phyloP scores from a whole-genome alignment of 257 asterid species.

The Solanum boliviense region DNA sequence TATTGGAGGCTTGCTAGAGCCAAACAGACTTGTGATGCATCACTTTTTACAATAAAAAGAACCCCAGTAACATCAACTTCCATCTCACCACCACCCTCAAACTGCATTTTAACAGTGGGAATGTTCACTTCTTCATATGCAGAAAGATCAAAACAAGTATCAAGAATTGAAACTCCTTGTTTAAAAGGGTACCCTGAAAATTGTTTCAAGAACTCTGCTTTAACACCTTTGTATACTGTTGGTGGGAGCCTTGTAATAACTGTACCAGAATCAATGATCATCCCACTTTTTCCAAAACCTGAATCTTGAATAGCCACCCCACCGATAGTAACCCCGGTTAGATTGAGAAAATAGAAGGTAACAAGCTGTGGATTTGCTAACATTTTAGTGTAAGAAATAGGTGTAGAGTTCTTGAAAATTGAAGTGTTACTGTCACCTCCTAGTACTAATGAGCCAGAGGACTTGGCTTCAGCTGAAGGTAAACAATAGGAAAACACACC shows the following conservation, averaged over 20 bases:
- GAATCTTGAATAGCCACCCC: constrained; percentile 34
- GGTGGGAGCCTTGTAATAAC: constrained; percentile 79
- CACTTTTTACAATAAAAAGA: constrained; percentile 49
- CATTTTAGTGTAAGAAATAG: constrained; percentile 52
- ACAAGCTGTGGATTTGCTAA: constrained; percentile 36
- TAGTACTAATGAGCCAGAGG: constrained; percentile 58
- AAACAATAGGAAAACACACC: constrained; percentile 81
- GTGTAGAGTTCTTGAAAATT: constrained; percentile 39
- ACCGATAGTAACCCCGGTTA: constrained; percentile 55
- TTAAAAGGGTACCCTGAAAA: constrained; percentile 57
- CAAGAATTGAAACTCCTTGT: constrained; percentile 59
- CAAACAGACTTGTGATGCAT: constrained; percentile 84
- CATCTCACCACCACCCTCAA: constrained; percentile 57
- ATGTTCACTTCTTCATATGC: constrained; percentile 52
- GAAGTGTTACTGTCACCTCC: constrained; percentile 30
- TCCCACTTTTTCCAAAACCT: constrained; percentile 26
- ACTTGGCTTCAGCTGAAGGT: constrained; percentile 35
- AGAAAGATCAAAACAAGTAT: constrained; percentile 70
- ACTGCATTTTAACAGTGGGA: constrained; percentile 50
- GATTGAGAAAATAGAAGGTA: constrained; percentile 55
- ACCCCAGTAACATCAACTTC: constrained; percentile 61
- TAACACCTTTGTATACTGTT: constrained; percentile 41
- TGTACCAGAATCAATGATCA: constrained; percentile 74
- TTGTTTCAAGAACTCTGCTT: constrained; percentile 64
- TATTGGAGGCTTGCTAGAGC: constrained; percentile 72